Conservation (phyloP, 495 filamentous ascomycete species). For the Xylaria acuta region DNA sequence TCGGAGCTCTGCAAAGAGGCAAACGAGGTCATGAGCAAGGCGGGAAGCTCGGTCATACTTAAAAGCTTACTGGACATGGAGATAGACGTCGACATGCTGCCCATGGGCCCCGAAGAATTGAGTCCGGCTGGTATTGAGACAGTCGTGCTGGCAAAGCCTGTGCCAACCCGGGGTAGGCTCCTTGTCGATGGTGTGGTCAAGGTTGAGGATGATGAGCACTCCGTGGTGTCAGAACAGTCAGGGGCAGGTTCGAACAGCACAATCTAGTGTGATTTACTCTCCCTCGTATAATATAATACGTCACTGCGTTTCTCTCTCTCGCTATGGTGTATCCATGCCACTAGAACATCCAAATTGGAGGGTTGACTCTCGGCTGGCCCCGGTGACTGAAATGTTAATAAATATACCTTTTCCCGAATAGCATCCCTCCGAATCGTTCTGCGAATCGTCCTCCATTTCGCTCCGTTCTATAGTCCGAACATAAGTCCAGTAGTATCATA, state of each 20-base stretch:
- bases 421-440: neutral
- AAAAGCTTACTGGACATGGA: conserved; percentile 74
- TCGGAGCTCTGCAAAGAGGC: conserved; percentile 85
- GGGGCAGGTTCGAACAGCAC: neutral
- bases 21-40: conserved; percentile 94
- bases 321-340: neutral
- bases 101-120: conserved; percentile 76
- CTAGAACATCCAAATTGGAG: neutral
- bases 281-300: neutral
- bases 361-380: neutral
- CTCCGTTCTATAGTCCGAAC: too few species aligned
- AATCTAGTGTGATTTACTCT: neutral
- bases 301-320: neutral
- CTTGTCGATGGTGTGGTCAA: conserved; percentile 30
- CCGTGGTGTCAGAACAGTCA: neutral
- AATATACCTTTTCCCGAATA: too few species aligned
- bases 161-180: conserved; percentile 46
- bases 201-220: conserved; percentile 5
- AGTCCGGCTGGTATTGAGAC: conserved; percentile 81
- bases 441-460: too few species aligned
- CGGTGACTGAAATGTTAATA: neutral
- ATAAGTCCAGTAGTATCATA: conserved; percentile 1
- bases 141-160: conserved; percentile 72
- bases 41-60: conserved; percentile 80
- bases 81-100: conserved; percentile 77